phyloP scores from a whole-genome alignment of 306 rosid genomes.

The Castanea crenata region DNA sequence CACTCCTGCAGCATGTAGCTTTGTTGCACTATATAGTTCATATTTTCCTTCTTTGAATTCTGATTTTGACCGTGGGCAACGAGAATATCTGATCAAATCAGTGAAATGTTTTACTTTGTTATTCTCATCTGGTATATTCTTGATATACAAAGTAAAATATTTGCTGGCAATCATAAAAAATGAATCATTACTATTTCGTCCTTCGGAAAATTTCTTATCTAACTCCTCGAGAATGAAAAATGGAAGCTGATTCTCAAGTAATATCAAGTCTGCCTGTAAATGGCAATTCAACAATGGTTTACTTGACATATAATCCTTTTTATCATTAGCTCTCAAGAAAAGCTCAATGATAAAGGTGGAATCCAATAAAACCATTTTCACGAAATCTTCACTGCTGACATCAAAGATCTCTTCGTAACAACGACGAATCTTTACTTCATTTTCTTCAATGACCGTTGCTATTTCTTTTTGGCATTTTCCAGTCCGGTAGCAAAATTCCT shows the following conservation, averaged over 20 bases:
- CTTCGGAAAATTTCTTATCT: no score
- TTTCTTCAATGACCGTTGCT: background rate
- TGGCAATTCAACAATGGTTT: slow-evolving; percentile 8
- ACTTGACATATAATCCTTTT: no score
- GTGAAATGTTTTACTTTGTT: background rate
- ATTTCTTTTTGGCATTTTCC: background rate
- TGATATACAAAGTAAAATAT: no score
- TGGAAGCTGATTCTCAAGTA: no score
- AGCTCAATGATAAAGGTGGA: slow-evolving; percentile 20
- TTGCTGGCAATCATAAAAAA: no score
- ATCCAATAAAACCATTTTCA: slow-evolving; percentile 10
- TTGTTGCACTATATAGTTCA: background rate
- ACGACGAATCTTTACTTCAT: background rate
- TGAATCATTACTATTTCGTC: no score
- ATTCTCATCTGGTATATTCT: no score
- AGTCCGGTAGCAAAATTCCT: background rate
- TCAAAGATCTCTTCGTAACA: background rate
- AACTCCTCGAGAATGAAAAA: no score
- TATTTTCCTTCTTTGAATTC: fast-evolving
- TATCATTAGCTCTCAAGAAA: no score
- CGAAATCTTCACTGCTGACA: background rate
- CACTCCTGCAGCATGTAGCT: slow-evolving; percentile 10
- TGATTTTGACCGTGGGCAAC: background rate
- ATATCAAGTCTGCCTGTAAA: background rate
- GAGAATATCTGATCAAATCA: background rate